A percentile compares a stretch with the other conserved stretches of the same genome.
Evolutionary conservation across 2,329 filamentous ascomycete species (phyloP).

Genomic region (Xylaria sp.): DNA sequence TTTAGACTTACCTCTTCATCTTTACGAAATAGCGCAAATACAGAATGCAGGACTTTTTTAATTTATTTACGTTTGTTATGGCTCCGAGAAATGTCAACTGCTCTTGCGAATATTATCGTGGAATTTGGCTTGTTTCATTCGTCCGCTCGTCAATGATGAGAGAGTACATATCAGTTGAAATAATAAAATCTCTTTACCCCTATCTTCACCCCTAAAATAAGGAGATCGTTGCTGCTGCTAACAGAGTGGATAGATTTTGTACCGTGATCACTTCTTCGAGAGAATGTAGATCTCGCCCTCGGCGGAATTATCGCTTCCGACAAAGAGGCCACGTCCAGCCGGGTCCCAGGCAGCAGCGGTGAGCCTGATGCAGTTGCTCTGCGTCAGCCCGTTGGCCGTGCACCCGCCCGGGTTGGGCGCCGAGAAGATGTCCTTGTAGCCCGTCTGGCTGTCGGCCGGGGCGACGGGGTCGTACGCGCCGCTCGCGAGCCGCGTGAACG

Average conservation of each 20-base stretch:
- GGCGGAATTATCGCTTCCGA: constrained; percentile 52
- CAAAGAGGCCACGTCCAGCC: constrained; percentile 51
- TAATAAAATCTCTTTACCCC: background rate
- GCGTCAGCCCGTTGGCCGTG: constrained; percentile 51
- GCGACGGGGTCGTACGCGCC: constrained; percentile 51
- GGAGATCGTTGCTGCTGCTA: too few relatives aligned
- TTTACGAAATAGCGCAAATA: background rate
- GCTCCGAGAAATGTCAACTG: background rate
- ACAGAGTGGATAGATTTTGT: background rate
- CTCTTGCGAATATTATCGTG: background rate
- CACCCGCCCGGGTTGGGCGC: constrained; percentile 50
- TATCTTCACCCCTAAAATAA: background rate
- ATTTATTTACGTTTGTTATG: background rate
- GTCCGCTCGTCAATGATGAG: constrained; percentile 6
- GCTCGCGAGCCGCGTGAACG: constrained; percentile 46
- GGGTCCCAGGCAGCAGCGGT: constrained; percentile 52
- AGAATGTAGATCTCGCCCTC: constrained; percentile 52
- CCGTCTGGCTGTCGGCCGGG: constrained; percentile 44
- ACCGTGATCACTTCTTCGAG: constrained; percentile 38
- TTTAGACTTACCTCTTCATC: background rate
- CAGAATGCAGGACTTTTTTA: background rate
- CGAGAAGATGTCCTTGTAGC: constrained; percentile 51
- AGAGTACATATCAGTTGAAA: background rate
- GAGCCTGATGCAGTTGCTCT: constrained; percentile 53
- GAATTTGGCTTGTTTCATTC: constrained; percentile 1